These are phyloP conservation scores for Thalassiosira ordinaria DNA, from an alignment of 352 stramenopile genomes.

Conservation along the genomic window DNA sequence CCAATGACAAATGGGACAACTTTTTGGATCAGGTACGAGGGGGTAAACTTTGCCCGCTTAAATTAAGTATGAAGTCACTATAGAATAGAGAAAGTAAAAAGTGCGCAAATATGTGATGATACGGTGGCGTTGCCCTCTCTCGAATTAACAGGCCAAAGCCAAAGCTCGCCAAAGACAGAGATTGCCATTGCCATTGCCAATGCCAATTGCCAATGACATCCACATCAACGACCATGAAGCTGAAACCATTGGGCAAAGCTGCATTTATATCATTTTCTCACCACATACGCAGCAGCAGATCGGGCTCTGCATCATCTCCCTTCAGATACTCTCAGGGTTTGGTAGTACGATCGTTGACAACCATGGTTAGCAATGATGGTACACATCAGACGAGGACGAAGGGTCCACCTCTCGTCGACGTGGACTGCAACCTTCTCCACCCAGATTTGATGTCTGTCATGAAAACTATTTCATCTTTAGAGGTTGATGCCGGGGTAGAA, in stretches of 20 bases:
- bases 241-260: not conserved
- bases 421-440: slow-evolving; percentile 85
- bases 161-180: no score
- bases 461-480: slow-evolving; percentile 20
- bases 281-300: not conserved
- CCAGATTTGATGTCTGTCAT: slow-evolving; percentile 70
- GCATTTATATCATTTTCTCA: slow-evolving; percentile 11
- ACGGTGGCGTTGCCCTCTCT: no score
- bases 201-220: no score
- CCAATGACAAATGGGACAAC: no score
- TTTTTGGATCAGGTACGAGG: no score
- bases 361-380: not conserved
- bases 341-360: not conserved
- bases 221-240: no score
- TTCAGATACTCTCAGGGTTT: not conserved
- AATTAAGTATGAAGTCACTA: no score
- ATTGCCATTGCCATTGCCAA: no score
- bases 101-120: no score
- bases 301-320: not conserved
- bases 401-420: slow-evolving; percentile 68
- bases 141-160: no score
- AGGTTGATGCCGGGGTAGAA: slow-evolving; percentile 20
- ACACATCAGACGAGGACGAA: not conserved
- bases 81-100: no score
- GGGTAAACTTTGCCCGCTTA: no score